Percentiles rank a stretch among this genome's conserved stretches.
These are phyloP conservation scores for Haberlea rhodopensis DNA, from an alignment of 257 asterid genomes.

Conservation along the genomic window DNA sequence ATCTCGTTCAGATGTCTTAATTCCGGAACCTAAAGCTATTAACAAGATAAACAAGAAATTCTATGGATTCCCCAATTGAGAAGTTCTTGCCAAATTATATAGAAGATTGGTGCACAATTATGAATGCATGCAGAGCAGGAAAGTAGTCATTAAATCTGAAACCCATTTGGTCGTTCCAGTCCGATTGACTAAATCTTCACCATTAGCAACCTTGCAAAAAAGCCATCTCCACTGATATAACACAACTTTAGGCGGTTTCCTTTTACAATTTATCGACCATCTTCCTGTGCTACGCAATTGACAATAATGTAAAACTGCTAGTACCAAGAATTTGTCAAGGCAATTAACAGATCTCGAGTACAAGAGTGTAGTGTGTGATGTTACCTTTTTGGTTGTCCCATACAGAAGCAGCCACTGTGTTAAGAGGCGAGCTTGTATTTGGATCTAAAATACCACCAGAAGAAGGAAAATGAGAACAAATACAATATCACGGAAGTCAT, in stretches of 20 bases:
- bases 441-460: conserved; percentile 49
- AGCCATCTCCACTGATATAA: conserved; percentile 3
- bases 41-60: too few species aligned
- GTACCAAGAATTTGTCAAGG: neutral
- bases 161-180: too few species aligned
- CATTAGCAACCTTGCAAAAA: too few species aligned
- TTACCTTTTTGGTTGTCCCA: conserved; percentile 92
- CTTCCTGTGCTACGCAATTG: conserved; percentile 50
- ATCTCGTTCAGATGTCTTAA: too few species aligned
- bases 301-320: neutral
- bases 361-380: neutral
- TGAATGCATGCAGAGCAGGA: too few species aligned
- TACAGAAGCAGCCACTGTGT: conserved; percentile 79
- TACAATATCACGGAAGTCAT: neutral
- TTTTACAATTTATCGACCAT: conserved; percentile 58
- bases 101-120: too few species aligned
- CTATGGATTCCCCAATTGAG: too few species aligned
- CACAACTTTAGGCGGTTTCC: conserved; percentile 38
- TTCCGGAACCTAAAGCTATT: too few species aligned
- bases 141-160: too few species aligned
- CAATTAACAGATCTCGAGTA: too few species aligned
- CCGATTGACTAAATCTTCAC: too few species aligned
- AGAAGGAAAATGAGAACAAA: neutral
- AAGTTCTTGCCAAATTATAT: too few species aligned
- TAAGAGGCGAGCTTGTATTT: conserved; percentile 86